phyloP scores from a whole-genome alignment of 257 asterid species.

The Gentiana straminea region DNA sequence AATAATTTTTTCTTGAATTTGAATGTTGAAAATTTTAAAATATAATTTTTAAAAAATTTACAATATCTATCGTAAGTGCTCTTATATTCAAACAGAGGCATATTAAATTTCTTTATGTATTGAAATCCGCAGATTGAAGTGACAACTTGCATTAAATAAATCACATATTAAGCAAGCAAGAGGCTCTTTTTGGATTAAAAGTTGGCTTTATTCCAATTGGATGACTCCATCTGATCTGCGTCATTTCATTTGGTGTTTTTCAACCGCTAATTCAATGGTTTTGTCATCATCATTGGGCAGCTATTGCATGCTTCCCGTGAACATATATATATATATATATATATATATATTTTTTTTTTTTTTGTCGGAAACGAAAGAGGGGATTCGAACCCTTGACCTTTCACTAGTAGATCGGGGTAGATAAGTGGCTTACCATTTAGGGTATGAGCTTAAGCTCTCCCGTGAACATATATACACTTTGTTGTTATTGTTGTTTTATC shows the following conservation, averaged over 20 bases:
- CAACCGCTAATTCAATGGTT: neutral
- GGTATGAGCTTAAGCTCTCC: too few species aligned
- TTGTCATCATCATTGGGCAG: neutral
- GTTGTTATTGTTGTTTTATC: too few species aligned
- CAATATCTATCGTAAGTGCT: too few species aligned
- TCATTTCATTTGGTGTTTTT: neutral
- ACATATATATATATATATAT: slow-evolving; percentile 1
- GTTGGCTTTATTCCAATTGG: neutral
- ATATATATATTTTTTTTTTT: too few species aligned
- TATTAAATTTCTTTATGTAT: neutral
- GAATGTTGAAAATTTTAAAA: too few species aligned
- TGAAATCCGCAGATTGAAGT: neutral
- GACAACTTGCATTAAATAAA: slow-evolving; percentile 8
- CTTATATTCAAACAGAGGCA: too few species aligned
- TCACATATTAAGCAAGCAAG: neutral
- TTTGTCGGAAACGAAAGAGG: neutral
- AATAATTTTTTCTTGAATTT: too few species aligned
- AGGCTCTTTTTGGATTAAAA: neutral
- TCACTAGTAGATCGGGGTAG: too few species aligned
- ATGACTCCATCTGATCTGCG: neutral
- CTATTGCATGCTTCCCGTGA: neutral
- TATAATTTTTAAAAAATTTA: too few species aligned
- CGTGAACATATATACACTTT: too few species aligned
- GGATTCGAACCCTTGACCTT: too few species aligned
- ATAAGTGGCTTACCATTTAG: too few species aligned